Conservation (phyloP, 257 asterid genomes). For the Phtheirospermum japonicum region DNA sequence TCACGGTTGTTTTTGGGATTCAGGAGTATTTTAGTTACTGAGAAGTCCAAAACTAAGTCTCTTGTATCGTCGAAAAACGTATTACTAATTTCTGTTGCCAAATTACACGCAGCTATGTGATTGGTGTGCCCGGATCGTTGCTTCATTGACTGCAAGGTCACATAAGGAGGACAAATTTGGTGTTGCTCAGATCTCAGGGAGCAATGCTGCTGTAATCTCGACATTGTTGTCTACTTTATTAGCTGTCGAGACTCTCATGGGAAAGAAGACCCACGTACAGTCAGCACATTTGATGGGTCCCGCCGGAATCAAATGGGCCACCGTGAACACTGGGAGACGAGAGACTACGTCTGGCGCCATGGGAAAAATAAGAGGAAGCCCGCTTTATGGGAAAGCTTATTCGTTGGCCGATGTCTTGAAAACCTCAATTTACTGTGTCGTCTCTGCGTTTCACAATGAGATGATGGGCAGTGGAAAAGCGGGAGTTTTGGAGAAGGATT, state of each 20-base stretch:
- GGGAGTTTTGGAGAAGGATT: slow-evolving; percentile 77
- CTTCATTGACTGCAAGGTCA: slow-evolving; percentile 78
- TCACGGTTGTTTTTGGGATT: background rate
- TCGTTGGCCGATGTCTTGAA: slow-evolving; percentile 75
- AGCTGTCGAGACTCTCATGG: slow-evolving; percentile 82
- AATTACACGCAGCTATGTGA: slow-evolving; percentile 60
- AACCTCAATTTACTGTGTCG: slow-evolving; percentile 67
- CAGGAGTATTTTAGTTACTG: background rate
- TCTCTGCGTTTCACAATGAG: slow-evolving; percentile 73
- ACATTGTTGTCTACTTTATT: slow-evolving; percentile 65
- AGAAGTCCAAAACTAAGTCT: background rate
- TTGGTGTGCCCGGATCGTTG: slow-evolving; percentile 75
- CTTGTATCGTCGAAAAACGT: background rate
- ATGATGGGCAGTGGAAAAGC: slow-evolving; percentile 64
- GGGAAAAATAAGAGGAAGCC: slow-evolving; percentile 69
- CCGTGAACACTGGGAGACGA: slow-evolving; percentile 61
- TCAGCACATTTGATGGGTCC: slow-evolving; percentile 64
- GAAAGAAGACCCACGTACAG: slow-evolving; percentile 74
- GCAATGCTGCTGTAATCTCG: slow-evolving; percentile 75
- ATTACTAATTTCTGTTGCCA: slow-evolving; percentile 28
- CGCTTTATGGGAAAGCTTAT: slow-evolving; percentile 67
- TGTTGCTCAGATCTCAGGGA: slow-evolving; percentile 86
- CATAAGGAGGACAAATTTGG: slow-evolving; percentile 90
- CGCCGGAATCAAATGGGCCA: slow-evolving; percentile 89
- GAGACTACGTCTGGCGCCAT: slow-evolving; percentile 56